Base-by-base conservation (phyloP, 345 rosid species). In the Trapa bicornis region DNA sequence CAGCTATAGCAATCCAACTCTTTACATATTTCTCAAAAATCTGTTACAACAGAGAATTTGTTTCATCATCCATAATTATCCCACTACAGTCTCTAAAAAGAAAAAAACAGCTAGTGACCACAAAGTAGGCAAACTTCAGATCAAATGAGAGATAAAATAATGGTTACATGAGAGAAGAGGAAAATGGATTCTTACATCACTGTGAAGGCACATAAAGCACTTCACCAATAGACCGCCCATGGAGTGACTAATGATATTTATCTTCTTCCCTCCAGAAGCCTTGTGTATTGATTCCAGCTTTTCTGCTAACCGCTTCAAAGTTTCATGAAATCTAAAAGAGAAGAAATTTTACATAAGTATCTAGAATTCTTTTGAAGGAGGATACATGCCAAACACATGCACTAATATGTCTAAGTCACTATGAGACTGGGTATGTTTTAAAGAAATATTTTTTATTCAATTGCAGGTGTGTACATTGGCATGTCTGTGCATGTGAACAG, bases 201-300 rank as follows among this genome's bases (percentile, higher is more conserved):
- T 69, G 37, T 80, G 95, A 67, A 90, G 86, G 72, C 82, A 71
- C 95, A 90, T 87, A 84, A 93, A 93, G 80, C 98, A 93, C 78
- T 93, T 93, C 80, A 90, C 86, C 41, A 93, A 78, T 62, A 93
- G 79, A 41, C 98, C 98, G 11, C 98, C 98, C 98, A 93, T 93
- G 14, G 98, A 93, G 79, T 93, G 98, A 79, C 87, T 87, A 35
- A 90, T 87, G 47, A 93, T 60, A 72, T 79, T 93, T 70, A 93
- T 88, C 86, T 88, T 93, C 80, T 86, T 93, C 75, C 83, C 95
- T 65, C 97, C 99, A 8, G 96, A 86, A 36, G 89, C 96, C 64
- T 79, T 77, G 76, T 87, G 88, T 29, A 88, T 81, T 0, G 80
- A 58, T 76, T 94, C 88, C 75, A 94, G 72, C 72, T 83, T 89